Evolutionary conservation across 352 stramenopile genomes (phyloP).

Genomic region (Phytophthora boehmeriae): DNA sequence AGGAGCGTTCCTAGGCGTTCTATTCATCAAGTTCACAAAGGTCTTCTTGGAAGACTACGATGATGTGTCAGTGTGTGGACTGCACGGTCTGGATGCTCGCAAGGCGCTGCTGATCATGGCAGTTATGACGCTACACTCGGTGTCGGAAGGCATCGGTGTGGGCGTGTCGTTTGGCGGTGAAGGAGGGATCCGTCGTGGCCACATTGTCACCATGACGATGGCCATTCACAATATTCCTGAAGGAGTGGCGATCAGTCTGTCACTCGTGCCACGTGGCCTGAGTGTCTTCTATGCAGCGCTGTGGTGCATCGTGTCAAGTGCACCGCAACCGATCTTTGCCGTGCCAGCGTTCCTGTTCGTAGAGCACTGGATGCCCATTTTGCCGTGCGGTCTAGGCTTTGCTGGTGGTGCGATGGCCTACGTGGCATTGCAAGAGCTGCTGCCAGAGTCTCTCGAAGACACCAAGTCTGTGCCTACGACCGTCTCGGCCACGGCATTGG

Average conservation of each 20-base stretch:
- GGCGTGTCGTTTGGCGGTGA: slow-evolving; percentile 97
- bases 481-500: slow-evolving; percentile 65
- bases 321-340: slow-evolving; percentile 97
- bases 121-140: slow-evolving; percentile 99
- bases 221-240: slow-evolving; percentile 99
- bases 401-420: slow-evolving; percentile 97
- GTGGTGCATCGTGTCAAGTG: slow-evolving; percentile 92
- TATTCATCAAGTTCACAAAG: slow-evolving; percentile 97
- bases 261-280: slow-evolving; percentile 93
- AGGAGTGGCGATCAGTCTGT: slow-evolving; percentile 95
- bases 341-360: slow-evolving; percentile 95
- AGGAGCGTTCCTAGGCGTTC: slow-evolving; percentile 91
- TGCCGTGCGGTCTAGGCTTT: slow-evolving; percentile 96
- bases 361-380: slow-evolving; percentile 93
- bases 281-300: slow-evolving; percentile 85
- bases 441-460: slow-evolving; percentile 85
- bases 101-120: slow-evolving; percentile 97
- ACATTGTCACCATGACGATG: slow-evolving; percentile 97
- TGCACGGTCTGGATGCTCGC: slow-evolving; percentile 85
- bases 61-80: slow-evolving; percentile 89
- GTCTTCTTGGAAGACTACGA: slow-evolving; percentile 95
- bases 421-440: slow-evolving; percentile 90
- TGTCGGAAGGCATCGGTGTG: slow-evolving; percentile 97
- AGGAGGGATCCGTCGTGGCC: slow-evolving; percentile 92
- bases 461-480: slow-evolving; percentile 80